Conservation (phyloP, 2,329 filamentous ascomycete species). For the Emergomyces pasteurianus region DNA sequence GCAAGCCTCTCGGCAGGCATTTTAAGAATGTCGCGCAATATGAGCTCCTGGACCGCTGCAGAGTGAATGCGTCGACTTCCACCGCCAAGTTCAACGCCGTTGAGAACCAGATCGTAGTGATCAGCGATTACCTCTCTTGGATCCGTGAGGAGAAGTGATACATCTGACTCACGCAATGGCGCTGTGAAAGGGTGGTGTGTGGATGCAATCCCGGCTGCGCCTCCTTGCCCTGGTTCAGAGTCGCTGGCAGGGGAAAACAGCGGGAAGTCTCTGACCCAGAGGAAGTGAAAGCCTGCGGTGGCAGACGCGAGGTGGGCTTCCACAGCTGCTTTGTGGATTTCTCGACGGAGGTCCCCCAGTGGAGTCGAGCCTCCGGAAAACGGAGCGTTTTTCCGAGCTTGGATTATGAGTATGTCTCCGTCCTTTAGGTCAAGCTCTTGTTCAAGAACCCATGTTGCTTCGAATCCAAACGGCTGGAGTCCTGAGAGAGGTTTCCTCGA, state of each 20-base stretch:
- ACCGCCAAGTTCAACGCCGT: conserved; percentile 87
- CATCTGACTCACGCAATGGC: conserved; percentile 58
- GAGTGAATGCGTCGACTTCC: conserved; percentile 88
- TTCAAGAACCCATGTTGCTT: conserved; percentile 50
- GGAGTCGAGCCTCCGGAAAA: conserved; percentile 61
- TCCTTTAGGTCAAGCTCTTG: conserved; percentile 44
- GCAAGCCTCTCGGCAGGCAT: conserved; percentile 61
- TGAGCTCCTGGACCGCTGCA: conserved; percentile 66
- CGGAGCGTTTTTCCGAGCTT: conserved; percentile 57
- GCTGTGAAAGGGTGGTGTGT: conserved; percentile 97
- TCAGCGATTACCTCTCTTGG: conserved; percentile 66
- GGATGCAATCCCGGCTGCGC: conserved; percentile 64
- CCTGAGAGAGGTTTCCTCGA: conserved; percentile 61
- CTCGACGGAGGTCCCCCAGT: conserved; percentile 60
- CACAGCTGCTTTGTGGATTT: conserved; percentile 58
- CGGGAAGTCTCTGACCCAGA: conserved; percentile 85
- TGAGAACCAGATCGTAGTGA: conserved; percentile 92
- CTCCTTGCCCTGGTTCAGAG: conserved; percentile 66
- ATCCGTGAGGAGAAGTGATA: conserved; percentile 59
- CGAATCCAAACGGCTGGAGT: conserved; percentile 64
- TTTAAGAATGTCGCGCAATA: conserved; percentile 72
- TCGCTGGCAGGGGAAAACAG: conserved; percentile 67
- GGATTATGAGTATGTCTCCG: conserved; percentile 70
- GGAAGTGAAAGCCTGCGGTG: conserved; percentile 49
- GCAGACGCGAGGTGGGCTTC: conserved; percentile 45